Base-by-base conservation (phyloP, 1,284 basidiomycete species). In the Vanrija humicola region DNA sequence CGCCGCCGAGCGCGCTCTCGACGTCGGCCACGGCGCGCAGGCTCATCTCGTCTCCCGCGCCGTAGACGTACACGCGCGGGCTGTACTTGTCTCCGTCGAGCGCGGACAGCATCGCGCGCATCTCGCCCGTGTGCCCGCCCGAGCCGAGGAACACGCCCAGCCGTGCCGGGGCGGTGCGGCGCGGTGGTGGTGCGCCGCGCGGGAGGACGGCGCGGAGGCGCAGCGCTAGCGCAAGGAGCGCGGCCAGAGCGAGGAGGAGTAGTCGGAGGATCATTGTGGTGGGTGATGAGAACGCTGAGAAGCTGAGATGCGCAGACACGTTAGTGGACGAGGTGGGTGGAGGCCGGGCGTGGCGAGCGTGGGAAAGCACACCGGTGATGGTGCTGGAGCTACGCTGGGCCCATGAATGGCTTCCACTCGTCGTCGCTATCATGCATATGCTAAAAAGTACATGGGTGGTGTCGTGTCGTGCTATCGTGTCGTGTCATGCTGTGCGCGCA, bases 41-140 rank as follows among this genome's bases (percentile, higher is more conserved):
- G 9, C 65, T 68, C 61, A 98, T 81, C 23, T 72, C 67, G 74
- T 98, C 95, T 1, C 88, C 92, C 52, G 88, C 81, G 59, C 88
- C 88, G 65, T 91, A 78, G 54, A 97, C 82, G 70, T 98, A 99
- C 28, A 81, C 84, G 48, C 95, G 81, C 14, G 84, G 86, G 1
- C 79, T 79, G 74, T 95, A 98, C 46, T 87, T 84, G 16, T 79
- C 67, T 54, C 87, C 86, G 68, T 95, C 86, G 40, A 98, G 77
- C 6, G 86, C 79, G 3, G 86, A 86, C n/a, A 90, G 64, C 18
- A 98, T 80, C 26, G 82, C 79, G 50, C 95, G 76, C 58, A 89
- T 87, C 79, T 99, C 96, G 60, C 84, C 86, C 6, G 94, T 97
- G 76, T 98, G 96, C 0, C 96, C 96, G 28, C 96, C 95, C 58